Conservation (phyloP, 768 basidiomycete genomes). For the Leccinum ochraceum region DNA sequence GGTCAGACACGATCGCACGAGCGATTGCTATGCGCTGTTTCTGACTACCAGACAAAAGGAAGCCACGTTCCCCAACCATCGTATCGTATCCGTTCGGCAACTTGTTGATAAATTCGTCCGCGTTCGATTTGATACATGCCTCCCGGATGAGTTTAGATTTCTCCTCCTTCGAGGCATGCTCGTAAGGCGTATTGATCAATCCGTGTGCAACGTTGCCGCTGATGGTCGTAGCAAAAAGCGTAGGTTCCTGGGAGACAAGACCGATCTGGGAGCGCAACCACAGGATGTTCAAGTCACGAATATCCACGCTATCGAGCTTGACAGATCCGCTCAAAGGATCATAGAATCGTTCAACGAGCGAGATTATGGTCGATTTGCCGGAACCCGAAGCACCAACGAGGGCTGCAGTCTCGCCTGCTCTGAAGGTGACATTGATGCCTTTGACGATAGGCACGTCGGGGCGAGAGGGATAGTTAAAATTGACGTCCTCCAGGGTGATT, state of each 20-base stretch:
- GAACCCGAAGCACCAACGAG: background rate
- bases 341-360: background rate
- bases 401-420: background rate
- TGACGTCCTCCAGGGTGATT: background rate
- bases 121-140: constrained; percentile 87
- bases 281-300: background rate
- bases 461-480: background rate
- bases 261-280: background rate
- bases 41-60: constrained; percentile 83
- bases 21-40: constrained; percentile 91
- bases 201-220: constrained; percentile 83
- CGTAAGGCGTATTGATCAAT: constrained; percentile 70
- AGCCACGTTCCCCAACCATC: constrained; percentile 86
- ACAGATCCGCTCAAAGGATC: background rate
- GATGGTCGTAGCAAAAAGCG: constrained; percentile 75
- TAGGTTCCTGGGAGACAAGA: background rate
- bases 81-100: constrained; percentile 85
- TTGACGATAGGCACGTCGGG: background rate
- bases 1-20: constrained; percentile 70
- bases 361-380: background rate
- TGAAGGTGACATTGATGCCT: background rate
- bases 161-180: constrained; percentile 69
- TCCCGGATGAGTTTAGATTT: constrained; percentile 78
- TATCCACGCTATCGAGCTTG: background rate
- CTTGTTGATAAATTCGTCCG: constrained; percentile 83